phyloP scores from a whole-genome alignment of 768 basidiomycete genomes.

The Podaxis sp. region DNA sequence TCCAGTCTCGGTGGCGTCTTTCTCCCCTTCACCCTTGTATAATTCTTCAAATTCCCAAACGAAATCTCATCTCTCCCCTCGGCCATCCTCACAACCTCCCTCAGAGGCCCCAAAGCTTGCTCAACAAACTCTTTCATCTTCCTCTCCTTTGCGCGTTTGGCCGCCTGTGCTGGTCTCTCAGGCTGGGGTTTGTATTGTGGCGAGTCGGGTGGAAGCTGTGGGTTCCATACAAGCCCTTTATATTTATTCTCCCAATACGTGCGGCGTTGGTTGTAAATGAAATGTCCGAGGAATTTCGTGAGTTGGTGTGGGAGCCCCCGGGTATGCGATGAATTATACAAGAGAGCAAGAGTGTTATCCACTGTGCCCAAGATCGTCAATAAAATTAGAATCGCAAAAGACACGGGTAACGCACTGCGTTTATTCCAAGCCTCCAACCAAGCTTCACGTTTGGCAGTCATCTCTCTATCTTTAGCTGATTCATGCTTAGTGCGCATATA shows the following conservation, averaged over 20 bases:
- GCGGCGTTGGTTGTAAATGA: constrained; percentile 35
- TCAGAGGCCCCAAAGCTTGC: constrained; percentile 45
- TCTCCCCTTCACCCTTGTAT: constrained; percentile 19
- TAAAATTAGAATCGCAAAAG: constrained; percentile 3
- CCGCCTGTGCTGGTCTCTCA: constrained; percentile 17
- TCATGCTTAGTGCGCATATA: constrained; percentile 4
- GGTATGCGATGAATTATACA: constrained; percentile 60
- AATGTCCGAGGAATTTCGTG: constrained; percentile 52
- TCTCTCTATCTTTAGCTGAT: constrained; percentile 2
- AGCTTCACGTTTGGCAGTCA: constrained; percentile 6
- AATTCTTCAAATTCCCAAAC: constrained; percentile 43
- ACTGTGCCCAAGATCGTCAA: constrained; percentile 38
- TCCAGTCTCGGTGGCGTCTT: constrained; percentile 9
- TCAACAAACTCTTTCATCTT: constrained; percentile 30
- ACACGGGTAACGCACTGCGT: constrained; percentile 42
- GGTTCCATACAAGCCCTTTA: constrained; percentile 16
- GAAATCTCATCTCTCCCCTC: constrained; percentile 52
- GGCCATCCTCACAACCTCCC: constrained; percentile 57
- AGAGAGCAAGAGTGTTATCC: constrained; percentile 62
- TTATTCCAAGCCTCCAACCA: constrained; percentile 57
- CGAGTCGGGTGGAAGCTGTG: constrained; percentile 14
- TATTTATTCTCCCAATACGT: constrained; percentile 12
- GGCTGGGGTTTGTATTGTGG: constrained; percentile 14
- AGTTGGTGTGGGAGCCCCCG: constrained; percentile 62
- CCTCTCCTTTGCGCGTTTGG: constrained; percentile 11